A percentile compares a stretch with the other conserved stretches of the same genome.
phyloP scores from a whole-genome alignment of 768 basidiomycete genomes.

The Udeniomyces megalosporus region DNA sequence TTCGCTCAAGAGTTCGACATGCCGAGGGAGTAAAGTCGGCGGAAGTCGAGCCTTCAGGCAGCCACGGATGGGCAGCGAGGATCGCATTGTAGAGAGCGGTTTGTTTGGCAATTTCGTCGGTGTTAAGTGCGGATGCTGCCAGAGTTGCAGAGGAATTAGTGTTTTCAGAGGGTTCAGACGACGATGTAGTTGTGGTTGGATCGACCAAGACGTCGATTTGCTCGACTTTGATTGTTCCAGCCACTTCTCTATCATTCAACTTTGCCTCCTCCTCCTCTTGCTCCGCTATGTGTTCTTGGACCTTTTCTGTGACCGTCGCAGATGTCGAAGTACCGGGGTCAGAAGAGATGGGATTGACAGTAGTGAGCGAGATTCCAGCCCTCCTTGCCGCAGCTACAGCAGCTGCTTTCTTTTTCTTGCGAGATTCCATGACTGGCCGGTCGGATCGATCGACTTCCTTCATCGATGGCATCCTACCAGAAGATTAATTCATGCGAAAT shows the following conservation, averaged over 20 bases:
- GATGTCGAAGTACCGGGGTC: too few species aligned
- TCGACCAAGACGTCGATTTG: background rate
- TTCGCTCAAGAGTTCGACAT: slow-evolving; percentile 69
- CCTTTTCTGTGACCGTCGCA: too few species aligned
- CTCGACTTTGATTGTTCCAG: background rate
- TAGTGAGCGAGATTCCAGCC: too few species aligned
- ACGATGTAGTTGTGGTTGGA: background rate
- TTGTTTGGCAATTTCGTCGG: background rate
- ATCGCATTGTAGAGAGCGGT: slow-evolving; percentile 1
- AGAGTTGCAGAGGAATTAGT: background rate
- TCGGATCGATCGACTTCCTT: slow-evolving; percentile 3
- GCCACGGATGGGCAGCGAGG: background rate
- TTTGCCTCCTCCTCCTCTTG: too few species aligned
- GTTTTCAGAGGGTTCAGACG: background rate
- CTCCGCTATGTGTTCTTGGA: too few species aligned
- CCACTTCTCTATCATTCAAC: too few species aligned
- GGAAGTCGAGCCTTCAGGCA: background rate
- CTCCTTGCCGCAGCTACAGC: background rate
- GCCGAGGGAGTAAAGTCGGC: slow-evolving; percentile 76
- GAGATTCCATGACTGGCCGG: background rate
- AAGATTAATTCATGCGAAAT: too few species aligned
- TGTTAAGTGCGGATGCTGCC: background rate
- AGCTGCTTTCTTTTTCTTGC: background rate
- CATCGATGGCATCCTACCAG: too few species aligned
- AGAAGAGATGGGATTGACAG: too few species aligned